Evolutionary conservation across 768 basidiomycete species (phyloP), one percentile per base, ranked within the genome.

Genomic region (Calocybe indica): DNA sequence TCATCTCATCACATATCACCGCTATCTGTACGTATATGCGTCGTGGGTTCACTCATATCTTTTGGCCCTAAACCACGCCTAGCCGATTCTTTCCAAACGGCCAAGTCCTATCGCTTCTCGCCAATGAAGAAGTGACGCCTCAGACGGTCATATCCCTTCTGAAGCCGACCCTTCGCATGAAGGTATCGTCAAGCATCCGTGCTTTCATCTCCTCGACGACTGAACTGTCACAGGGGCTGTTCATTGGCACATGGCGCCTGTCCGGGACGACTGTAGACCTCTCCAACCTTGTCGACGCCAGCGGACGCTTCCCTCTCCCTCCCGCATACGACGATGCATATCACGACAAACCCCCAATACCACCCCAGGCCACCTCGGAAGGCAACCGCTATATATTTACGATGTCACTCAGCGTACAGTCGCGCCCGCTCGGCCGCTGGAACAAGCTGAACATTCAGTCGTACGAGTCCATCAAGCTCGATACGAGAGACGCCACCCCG

Each of bases 71-170:
- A 40, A 33, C 37, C 12, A 41, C 9, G 46, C 30, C 1, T 55
- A 91, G 88, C 39, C 89, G 93, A 28, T 95, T 95, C 70, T 86
- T 86, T 55, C 83, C 90, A 0, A 80, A 89, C 52, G 93, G 93
- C 2, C 78, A 81, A 58, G 93, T 94, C 3, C 75, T 95, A 6
- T 92, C 90, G 15, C 75, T 93, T 2, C 76, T 94, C 11, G 76
- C 87, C 1, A 92, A 91, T 53, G 92, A 93, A 56, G 87, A 88
- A 55, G 62, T 75, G 40, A 59, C 73, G 0, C 90, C 88, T 3
- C 73, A 80, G 22, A 72, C 87, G 50, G 74, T 92, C 14, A 85
- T 96, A 46, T 86, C 83, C 6, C 63, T 82, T 6, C 73, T 95
- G 44, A 85, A 85, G 49, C 88, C 86, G 11, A 76, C 80, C 3